phyloP scores from a whole-genome alignment of 345 rosid species.

The Bretschneidera sinensis region DNA sequence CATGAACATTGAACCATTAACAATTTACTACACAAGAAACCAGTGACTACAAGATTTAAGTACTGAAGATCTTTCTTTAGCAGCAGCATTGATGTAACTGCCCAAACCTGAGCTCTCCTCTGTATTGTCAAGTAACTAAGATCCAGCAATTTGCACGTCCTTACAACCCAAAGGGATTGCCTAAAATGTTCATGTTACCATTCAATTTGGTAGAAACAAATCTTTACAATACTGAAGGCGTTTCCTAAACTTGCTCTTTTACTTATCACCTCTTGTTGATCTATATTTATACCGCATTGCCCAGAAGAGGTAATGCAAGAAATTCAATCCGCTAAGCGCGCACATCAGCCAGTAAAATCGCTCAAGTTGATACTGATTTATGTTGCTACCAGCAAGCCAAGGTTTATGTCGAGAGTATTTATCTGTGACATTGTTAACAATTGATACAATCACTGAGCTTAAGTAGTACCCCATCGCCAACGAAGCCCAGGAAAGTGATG shows the following conservation, averaged over 20 bases:
- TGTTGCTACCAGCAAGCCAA: constrained; percentile 49
- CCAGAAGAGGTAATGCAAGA: constrained; percentile 61
- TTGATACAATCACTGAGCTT: constrained; percentile 60
- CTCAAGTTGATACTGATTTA: constrained; percentile 48
- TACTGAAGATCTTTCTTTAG: too few species aligned
- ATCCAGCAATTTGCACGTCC: too few species aligned
- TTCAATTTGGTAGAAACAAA: too few species aligned
- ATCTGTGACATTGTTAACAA: constrained; percentile 52
- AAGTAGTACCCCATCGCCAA: constrained; percentile 72
- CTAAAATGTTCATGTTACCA: too few species aligned
- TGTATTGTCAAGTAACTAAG: too few species aligned
- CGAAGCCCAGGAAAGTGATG: constrained; percentile 70
- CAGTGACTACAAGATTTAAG: too few species aligned
- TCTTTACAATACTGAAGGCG: too few species aligned
- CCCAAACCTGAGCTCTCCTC: too few species aligned
- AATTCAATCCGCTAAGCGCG: constrained; percentile 48
- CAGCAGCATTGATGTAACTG: too few species aligned
- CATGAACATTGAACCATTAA: too few species aligned
- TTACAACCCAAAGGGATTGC: too few species aligned
- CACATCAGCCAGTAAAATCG: constrained; percentile 68
- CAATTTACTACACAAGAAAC: too few species aligned
- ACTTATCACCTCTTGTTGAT: constrained; percentile 19
- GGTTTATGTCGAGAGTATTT: constrained; percentile 31
- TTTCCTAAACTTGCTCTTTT: not conserved
- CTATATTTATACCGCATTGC: constrained; percentile 50